Evolutionary conservation across 177 flowering plant species (phyloP).

Genomic region (Telopea speciosissima): DNA sequence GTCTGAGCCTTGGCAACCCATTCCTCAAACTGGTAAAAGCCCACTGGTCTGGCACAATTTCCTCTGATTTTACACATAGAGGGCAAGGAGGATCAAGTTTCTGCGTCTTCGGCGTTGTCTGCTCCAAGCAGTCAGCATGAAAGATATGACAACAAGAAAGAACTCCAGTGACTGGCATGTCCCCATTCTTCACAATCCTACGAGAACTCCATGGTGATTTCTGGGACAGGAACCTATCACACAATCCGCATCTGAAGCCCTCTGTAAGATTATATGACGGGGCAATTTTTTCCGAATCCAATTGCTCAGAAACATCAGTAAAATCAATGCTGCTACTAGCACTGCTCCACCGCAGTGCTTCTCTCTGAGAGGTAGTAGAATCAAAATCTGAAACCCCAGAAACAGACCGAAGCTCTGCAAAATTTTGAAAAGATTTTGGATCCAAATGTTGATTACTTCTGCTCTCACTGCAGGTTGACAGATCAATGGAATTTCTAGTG

Average conservation of each 20-base stretch:
- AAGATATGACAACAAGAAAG: constrained; percentile 81
- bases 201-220: constrained; percentile 91
- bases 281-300: constrained; percentile 38
- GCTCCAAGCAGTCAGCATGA: constrained; percentile 93
- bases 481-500: constrained; percentile 9
- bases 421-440: constrained; percentile 10
- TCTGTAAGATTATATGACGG: constrained; percentile 29
- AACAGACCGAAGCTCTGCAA: constrained; percentile 4
- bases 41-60: constrained; percentile 35
- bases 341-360: constrained; percentile 49
- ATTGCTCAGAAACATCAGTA: constrained; percentile 54
- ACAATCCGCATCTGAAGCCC: constrained; percentile 55
- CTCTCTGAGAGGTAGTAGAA: constrained; percentile 37
- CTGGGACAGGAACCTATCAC: constrained; percentile 69
- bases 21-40: constrained; percentile 31
- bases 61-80: constrained; percentile 46
- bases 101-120: constrained; percentile 55
- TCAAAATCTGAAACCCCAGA: constrained; percentile 33
- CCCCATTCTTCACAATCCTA: constrained; percentile 71
- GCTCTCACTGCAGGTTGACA: constrained; percentile 2
- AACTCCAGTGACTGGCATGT: constrained; percentile 82
- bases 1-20: constrained; percentile 45
- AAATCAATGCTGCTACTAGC: constrained; percentile 63
- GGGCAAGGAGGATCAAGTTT: constrained; percentile 87
- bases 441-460: constrained; percentile 6